Base-by-base conservation (phyloP, 352 stramenopile genomes). In the Phytophthora meadii region DNA sequence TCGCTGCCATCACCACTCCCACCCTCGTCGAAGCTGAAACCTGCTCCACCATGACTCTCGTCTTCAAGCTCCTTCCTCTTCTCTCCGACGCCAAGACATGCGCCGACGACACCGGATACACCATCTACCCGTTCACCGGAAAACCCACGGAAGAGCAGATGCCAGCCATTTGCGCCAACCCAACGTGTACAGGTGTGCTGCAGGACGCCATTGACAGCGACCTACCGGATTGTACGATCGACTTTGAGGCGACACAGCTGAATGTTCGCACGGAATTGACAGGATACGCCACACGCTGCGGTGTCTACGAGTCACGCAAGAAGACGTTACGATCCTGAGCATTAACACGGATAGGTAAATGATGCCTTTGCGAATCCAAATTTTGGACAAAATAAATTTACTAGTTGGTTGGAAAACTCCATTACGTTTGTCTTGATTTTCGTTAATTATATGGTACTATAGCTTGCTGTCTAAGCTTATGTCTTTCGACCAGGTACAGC, bases 221-320 rank as follows among this genome's bases (percentile, higher is more conserved):
- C 44, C 52, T 76, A n/a, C 65, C 68, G 7, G 69, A 75, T 54
- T 81, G 68, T 37, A 68, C 64, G 30, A 62, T 80, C 68, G 70
- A 71, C 46, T 65, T 69, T 50, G 57, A 75, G 30, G 57, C 49
- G n/a, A 58, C 47, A 2, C 34, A 56, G 15, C 36, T 73, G 52
- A 77, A 81, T 39, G 52, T 77, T 42, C 59, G 68, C 37, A 61
- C 62, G 5, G 54, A 68, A 19, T 28, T 71, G 36, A 68, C 59
- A 9, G 52, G 41, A 40, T 65, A 71, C 51, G 65, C 63, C 27
- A 59, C 48, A 12, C 53, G 41, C 11, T 77, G 63, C 39, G 61
- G 57, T 19, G 54, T 69, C n/a, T 69, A 30, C 54, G 48, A 52
- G n/a, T 68, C 55, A 12, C 53, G 55, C 36, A 71, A 66, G 46